A percentile compares a stretch with the other conserved stretches of the same genome.
Evolutionary conservation across 2,329 filamentous ascomycete species (phyloP).

Genomic region (Ophiostoma montium): DNA sequence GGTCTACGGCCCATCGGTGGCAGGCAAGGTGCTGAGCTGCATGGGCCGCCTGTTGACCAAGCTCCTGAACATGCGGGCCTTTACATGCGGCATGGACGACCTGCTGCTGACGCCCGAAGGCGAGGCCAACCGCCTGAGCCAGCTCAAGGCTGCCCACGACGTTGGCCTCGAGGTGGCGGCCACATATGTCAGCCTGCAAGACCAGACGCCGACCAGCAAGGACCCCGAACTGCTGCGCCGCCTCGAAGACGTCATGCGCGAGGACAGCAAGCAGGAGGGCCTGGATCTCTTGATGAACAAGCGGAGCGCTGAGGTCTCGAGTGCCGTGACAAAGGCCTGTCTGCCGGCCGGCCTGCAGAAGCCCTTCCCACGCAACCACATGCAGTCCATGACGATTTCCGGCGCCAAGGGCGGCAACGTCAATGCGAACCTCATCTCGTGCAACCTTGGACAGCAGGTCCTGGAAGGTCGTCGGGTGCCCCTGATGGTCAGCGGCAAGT

Average conservation of each 20-base stretch:
- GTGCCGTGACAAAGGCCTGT: constrained; percentile 62
- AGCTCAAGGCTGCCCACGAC: constrained; percentile 49
- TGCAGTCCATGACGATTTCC: constrained; percentile 97
- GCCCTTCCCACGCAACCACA: constrained; percentile 90
- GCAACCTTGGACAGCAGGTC: constrained; percentile 92
- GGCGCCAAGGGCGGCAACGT: constrained; percentile 88
- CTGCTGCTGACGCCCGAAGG: constrained; percentile 70
- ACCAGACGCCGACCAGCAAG: constrained; percentile 44
- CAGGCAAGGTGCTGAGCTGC: constrained; percentile 77
- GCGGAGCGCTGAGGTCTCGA: constrained; percentile 55
- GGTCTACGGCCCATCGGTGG: constrained; percentile 74
- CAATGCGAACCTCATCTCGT: constrained; percentile 95
- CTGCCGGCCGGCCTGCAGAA: constrained; percentile 76
- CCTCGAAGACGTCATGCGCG: constrained; percentile 78
- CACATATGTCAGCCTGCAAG: constrained; percentile 73
- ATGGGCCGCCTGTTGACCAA: constrained; percentile 81
- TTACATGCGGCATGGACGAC: constrained; percentile 96
- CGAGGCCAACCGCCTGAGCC: constrained; percentile 54
- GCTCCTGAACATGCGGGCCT: constrained; percentile 83
- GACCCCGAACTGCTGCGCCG: constrained; percentile 61
- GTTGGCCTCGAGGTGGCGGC: constrained; percentile 70
- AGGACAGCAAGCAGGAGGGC: constrained; percentile 79
- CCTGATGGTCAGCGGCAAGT: constrained; percentile 95
- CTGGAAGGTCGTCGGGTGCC: constrained; percentile 89
- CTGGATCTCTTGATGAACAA: constrained; percentile 80